Conservation (phyloP, 148 eudicot genomes). For the Rheum nobile region DNA sequence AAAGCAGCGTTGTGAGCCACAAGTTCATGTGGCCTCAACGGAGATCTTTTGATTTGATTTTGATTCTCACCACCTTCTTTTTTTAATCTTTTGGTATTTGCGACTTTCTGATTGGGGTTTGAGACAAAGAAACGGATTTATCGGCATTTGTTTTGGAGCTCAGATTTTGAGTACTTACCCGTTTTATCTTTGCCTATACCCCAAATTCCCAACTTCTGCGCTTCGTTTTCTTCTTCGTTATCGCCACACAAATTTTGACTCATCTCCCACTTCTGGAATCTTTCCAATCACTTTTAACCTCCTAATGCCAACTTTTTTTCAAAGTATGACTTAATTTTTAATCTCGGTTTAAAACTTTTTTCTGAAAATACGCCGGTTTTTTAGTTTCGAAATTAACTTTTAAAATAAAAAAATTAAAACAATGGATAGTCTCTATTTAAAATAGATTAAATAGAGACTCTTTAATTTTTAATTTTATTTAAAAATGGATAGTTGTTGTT, state of each 20-base stretch:
- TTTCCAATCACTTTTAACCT: not conserved
- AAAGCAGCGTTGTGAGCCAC: conserved; percentile 43
- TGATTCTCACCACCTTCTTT: not conserved
- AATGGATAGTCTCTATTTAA: no score
- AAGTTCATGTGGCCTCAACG: conserved; percentile 34
- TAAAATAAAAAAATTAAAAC: no score
- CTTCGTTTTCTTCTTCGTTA: not conserved
- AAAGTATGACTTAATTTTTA: no score
- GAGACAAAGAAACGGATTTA: not conserved
- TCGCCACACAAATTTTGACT: not conserved
- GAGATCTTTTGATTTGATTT: conserved; percentile 19
- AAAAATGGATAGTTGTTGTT: no score
- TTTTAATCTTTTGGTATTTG: not conserved
- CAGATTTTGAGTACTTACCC: not conserved
- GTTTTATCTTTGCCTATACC: not conserved
- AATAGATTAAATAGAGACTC: no score
- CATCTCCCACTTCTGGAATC: no score
- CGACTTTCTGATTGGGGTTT: not conserved
- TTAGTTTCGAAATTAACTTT: no score
- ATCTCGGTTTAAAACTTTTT: no score
- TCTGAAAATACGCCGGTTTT: no score
- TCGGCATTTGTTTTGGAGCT: not conserved
- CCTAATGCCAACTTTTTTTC: not conserved
- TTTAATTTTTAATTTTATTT: no score
- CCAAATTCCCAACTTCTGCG: not conserved